Conservation (phyloP, 1,284 basidiomycete species). For the Mycena citricolor region DNA sequence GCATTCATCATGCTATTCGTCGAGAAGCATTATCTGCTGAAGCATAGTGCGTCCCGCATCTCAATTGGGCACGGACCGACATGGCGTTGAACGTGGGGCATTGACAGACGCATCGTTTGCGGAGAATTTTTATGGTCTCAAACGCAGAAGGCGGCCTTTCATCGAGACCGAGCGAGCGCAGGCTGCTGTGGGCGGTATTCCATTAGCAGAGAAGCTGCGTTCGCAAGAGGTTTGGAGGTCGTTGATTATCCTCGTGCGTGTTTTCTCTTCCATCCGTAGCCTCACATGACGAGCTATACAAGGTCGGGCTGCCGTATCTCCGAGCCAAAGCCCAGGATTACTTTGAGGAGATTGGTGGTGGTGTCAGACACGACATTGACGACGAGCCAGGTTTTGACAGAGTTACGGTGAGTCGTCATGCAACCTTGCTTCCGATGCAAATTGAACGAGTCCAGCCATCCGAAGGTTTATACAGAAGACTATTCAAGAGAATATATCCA, state of each 20-base stretch:
- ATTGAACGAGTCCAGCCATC: conserved; percentile 2
- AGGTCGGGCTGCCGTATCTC: conserved; percentile 90
- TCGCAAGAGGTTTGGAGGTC: conserved; percentile 69
- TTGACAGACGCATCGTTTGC: conserved; percentile 82
- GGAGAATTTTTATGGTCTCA: conserved; percentile 92
- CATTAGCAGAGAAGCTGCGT: conserved; percentile 63
- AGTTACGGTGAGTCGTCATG: conserved; percentile 14
- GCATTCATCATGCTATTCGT: conserved; percentile 85
- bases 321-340: conserved; percentile 88
- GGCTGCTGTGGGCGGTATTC: conserved; percentile 66
- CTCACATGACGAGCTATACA: conserved; percentile 10
- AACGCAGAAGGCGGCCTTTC: conserved; percentile 70
- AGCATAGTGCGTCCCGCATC: conserved; percentile 59
- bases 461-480: conserved; percentile 32
- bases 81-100: conserved; percentile 2
- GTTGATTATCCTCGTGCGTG: conserved; percentile 70
- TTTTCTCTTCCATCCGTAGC: too few relatives aligned
- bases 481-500: conserved; percentile 78
- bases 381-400: conserved; percentile 47
- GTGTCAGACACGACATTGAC: conserved; percentile 63
- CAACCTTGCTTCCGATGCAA: not conserved
- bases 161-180: conserved; percentile 65
- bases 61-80: not conserved
- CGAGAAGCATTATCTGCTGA: conserved; percentile 87
- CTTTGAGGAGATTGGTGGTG: conserved; percentile 88